Percentiles rank a stretch among this genome's conserved stretches.
These are phyloP conservation scores for Eleusine indica DNA, from an alignment of 176 grass and related monocot species.

Conservation along the genomic window DNA sequence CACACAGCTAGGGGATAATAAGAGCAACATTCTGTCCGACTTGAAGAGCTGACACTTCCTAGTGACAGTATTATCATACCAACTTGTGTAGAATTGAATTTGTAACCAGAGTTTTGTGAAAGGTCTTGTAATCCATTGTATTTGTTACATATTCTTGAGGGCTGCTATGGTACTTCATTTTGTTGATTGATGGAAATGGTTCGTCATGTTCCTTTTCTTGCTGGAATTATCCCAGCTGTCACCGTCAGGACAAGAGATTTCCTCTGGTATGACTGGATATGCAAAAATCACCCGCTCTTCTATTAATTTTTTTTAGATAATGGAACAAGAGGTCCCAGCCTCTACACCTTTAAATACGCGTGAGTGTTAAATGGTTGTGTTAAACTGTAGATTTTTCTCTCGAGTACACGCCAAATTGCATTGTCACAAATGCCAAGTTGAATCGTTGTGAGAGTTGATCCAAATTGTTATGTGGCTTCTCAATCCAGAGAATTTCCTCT, in stretches of 20 bases:
- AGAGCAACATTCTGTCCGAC: not conserved
- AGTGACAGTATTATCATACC: not conserved
- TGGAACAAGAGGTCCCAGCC: too few relatives aligned
- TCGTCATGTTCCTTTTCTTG: not conserved
- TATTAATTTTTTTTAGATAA: not conserved
- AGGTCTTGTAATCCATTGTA: constrained; percentile 15
- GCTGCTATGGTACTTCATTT: not conserved
- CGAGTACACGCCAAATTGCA: not conserved
- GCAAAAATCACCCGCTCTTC: not conserved
- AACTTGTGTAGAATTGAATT: constrained; percentile 23
- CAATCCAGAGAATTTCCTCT: not conserved
- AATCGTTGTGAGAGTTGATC: not conserved
- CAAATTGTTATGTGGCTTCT: not conserved
- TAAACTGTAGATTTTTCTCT: not conserved
- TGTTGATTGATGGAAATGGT: constrained; percentile 12
- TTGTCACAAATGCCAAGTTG: not conserved
- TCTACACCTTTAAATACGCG: not conserved
- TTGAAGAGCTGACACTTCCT: constrained; percentile 1
- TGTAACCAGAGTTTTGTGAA: constrained; percentile 24
- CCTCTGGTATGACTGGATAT: not conserved
- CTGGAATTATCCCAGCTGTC: not conserved
- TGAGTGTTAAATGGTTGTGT: not conserved
- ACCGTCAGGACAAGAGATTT: not conserved
- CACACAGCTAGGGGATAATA: constrained; percentile 30
- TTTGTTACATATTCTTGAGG: not conserved